Conservation (phyloP, 2,329 filamentous ascomycete genomes). For the Cladobotryum mycophilum region DNA sequence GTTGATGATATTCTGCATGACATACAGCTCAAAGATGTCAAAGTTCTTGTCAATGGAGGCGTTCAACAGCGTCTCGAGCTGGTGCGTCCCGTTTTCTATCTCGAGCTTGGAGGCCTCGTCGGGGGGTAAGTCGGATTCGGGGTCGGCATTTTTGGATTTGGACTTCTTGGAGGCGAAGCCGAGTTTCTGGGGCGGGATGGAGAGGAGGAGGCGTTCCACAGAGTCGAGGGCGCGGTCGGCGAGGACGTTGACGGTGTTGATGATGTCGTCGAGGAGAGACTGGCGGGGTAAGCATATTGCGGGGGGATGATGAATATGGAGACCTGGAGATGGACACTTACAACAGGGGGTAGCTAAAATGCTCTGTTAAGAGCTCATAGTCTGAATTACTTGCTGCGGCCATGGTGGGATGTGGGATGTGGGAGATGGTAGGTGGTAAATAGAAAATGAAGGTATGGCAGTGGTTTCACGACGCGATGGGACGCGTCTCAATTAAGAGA, state of each 20-base stretch:
- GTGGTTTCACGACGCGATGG: slow-evolving; percentile 12
- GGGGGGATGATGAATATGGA: slow-evolving; percentile 10
- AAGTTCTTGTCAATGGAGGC: slow-evolving; percentile 79
- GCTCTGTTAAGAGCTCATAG: slow-evolving; percentile 78
- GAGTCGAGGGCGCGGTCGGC: slow-evolving; percentile 84
- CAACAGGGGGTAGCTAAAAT: slow-evolving; percentile 93
- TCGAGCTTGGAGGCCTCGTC: slow-evolving; percentile 50
- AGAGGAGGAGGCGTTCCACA: slow-evolving; percentile 74
- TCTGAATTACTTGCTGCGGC: slow-evolving; percentile 37
- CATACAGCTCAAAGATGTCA: slow-evolving; percentile 83
- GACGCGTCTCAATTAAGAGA: slow-evolving; percentile 4
- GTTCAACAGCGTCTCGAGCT: slow-evolving; percentile 76
- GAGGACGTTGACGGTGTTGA: slow-evolving; percentile 92
- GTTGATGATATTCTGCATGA: slow-evolving; percentile 75
- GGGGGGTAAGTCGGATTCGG: slow-evolving; percentile 28
- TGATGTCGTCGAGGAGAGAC: slow-evolving; percentile 95
- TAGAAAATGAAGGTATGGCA: slow-evolving; percentile 2
- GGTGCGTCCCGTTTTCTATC: slow-evolving; percentile 82
- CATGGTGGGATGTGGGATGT: slow-evolving; percentile 20
- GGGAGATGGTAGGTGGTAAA: background rate
- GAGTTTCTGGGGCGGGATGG: slow-evolving; percentile 65
- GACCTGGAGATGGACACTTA: slow-evolving; percentile 38
- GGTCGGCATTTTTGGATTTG: slow-evolving; percentile 23
- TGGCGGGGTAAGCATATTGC: slow-evolving; percentile 29
- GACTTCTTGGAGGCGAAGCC: slow-evolving; percentile 58